Conservation (phyloP, 345 rosid genomes). For the Moricandia arvensis region DNA sequence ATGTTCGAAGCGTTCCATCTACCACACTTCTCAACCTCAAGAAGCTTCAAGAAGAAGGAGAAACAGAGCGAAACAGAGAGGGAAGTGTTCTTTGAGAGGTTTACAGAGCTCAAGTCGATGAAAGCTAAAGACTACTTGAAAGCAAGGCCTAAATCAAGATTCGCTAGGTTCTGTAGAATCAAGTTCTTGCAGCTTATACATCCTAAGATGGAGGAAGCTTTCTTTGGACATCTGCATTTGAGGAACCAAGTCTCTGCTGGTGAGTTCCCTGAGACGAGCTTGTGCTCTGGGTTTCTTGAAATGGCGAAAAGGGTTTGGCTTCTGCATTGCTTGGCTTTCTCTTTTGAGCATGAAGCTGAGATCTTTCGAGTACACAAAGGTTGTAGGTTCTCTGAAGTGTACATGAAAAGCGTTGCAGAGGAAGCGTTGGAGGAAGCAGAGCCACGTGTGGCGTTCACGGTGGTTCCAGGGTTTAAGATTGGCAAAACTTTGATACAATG, state of each 20-base stretch:
- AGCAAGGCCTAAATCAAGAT: constrained; percentile 60
- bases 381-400: constrained; percentile 79
- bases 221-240: constrained; percentile 55
- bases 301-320: constrained; percentile 90
- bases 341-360: constrained; percentile 60
- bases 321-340: constrained; percentile 76
- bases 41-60: constrained; percentile 29
- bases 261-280: constrained; percentile 59
- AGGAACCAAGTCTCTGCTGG: constrained; percentile 52
- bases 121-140: constrained; percentile 53
- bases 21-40: constrained; percentile 50
- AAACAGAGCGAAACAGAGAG: constrained; percentile 33
- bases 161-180: constrained; percentile 60
- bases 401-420: constrained; percentile 67
- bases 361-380: constrained; percentile 69
- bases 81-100: constrained; percentile 55
- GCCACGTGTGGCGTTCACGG: constrained; percentile 72
- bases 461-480: constrained; percentile 88
- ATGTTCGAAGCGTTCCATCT: constrained; percentile 59
- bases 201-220: constrained; percentile 74
- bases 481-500: constrained; percentile 75
- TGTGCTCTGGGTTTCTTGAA: constrained; percentile 57
- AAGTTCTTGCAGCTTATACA: constrained; percentile 74
- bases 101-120: constrained; percentile 58
- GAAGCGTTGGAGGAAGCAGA: constrained; percentile 54